Evolutionary conservation across 179 eudicot genomes (phyloP).

Genomic region (Amaranthus tricolor): DNA sequence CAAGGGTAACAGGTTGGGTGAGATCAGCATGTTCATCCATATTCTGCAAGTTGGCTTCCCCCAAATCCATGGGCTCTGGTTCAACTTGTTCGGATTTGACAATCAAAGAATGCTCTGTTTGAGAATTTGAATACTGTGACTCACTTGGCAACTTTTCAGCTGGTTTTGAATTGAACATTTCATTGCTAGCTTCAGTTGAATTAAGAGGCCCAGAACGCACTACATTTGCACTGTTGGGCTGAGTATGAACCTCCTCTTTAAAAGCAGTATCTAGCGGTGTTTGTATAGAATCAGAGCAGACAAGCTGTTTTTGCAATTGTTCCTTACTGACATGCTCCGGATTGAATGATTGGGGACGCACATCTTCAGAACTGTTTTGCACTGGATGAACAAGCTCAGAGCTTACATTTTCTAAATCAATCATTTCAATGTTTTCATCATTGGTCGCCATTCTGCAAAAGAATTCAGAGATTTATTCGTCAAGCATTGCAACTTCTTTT

Average conservation of each 20-base stretch:
- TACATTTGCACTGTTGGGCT: constrained; percentile 6
- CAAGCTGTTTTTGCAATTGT: constrained; percentile 21
- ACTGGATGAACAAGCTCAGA: constrained; percentile 20
- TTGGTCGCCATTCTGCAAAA: constrained; percentile 29
- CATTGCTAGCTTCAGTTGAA: constrained; percentile 28
- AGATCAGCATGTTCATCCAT: constrained; percentile 8
- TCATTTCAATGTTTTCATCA: constrained; percentile 29
- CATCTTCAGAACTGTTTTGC: constrained; percentile 16
- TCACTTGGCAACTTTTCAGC: constrained; percentile 19
- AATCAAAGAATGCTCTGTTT: background rate
- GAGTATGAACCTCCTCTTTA: constrained; percentile 19
- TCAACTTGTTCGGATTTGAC: constrained; percentile 18
- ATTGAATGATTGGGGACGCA: constrained; percentile 17
- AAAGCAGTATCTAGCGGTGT: too few species aligned
- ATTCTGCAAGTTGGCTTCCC: background rate
- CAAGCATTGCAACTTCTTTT: too few species aligned
- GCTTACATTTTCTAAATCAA: constrained; percentile 14
- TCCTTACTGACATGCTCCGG: constrained; percentile 23
- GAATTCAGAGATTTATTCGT: constrained; percentile 10
- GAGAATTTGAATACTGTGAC: constrained; percentile 9
- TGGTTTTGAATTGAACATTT: constrained; percentile 14
- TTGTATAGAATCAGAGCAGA: background rate
- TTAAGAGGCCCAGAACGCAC: constrained; percentile 12
- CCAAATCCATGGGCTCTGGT: constrained; percentile 22
- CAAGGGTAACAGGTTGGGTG: constrained; percentile 21